Conservation (phyloP, 805 yeast genomes). For the Yarrowia yakushimensis region DNA sequence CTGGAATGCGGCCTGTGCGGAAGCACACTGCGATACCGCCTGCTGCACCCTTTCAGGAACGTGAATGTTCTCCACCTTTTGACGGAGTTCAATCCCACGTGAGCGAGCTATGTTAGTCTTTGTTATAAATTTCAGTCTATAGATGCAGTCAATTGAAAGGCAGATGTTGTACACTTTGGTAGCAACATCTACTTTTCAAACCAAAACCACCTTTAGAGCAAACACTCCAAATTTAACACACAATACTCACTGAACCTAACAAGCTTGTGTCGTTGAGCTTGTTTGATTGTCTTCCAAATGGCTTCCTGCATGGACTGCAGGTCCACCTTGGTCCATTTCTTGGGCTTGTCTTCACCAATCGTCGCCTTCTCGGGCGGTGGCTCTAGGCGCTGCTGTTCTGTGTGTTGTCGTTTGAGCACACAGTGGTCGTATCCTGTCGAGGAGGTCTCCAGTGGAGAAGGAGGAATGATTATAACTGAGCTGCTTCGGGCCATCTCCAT, state of each 20-base stretch:
- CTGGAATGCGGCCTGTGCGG: conserved; percentile 11
- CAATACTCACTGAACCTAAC: conserved; percentile 6
- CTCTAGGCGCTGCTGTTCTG: not conserved
- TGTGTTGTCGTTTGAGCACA: not conserved
- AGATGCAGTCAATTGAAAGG: not conserved
- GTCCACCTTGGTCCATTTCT: not conserved
- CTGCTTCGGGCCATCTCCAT: not conserved
- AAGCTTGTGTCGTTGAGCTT: conserved; percentile 9
- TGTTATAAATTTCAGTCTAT: not conserved
- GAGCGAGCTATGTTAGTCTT: conserved; percentile 1
- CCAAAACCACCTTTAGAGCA: not conserved
- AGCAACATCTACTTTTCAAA: not conserved
- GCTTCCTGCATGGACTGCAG: not conserved
- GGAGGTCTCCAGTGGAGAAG: not conserved
- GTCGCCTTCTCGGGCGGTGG: not conserved
- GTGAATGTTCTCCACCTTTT: not conserved
- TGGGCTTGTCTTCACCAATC: not conserved
- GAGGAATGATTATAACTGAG: not conserved
- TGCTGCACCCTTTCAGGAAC: not conserved
- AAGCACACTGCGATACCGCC: not conserved
- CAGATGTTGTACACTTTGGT: not conserved
- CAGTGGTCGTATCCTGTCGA: not conserved
- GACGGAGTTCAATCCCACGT: not conserved
- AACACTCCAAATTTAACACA: not conserved
- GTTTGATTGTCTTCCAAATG: not conserved